Conservation (phyloP, 495 filamentous ascomycete species). For the Articulospora tetracladia region DNA sequence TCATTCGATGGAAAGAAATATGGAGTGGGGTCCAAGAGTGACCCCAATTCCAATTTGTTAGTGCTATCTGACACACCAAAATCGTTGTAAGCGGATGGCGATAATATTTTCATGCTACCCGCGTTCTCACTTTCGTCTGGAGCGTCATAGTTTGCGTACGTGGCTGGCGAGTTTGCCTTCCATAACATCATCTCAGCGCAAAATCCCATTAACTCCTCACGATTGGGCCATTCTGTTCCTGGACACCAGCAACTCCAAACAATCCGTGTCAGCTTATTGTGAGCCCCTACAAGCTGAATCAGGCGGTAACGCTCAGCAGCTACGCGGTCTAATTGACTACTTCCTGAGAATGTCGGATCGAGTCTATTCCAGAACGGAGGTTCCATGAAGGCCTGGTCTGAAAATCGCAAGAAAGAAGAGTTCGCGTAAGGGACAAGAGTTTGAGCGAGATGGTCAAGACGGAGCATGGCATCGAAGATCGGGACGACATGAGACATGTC, state of each 20-base stretch:
- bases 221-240: slow-evolving; percentile 8
- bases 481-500: slow-evolving; percentile 40
- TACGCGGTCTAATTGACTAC: neutral
- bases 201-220: slow-evolving; percentile 13
- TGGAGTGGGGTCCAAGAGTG: neutral
- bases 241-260: slow-evolving; percentile 15
- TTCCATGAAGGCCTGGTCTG: slow-evolving; percentile 11
- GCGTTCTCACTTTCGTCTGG: neutral
- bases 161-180: slow-evolving; percentile 16
- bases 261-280: slow-evolving; percentile 14
- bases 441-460: slow-evolving; percentile 70
- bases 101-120: neutral
- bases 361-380: slow-evolving; percentile 17
- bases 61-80: neutral
- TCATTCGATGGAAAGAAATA: slow-evolving; percentile 5
- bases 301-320: slow-evolving; percentile 9
- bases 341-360: neutral
- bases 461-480: slow-evolving; percentile 77
- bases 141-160: neutral
- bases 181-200: slow-evolving; percentile 15
- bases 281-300: slow-evolving; percentile 8
- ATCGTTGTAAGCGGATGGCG: neutral
- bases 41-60: neutral
- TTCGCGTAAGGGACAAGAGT: slow-evolving; percentile 17
- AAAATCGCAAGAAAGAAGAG: slow-evolving; percentile 8